Evolutionary conservation across 768 basidiomycete species (phyloP).

Genomic region (Peribolospora kevripleyi): DNA sequence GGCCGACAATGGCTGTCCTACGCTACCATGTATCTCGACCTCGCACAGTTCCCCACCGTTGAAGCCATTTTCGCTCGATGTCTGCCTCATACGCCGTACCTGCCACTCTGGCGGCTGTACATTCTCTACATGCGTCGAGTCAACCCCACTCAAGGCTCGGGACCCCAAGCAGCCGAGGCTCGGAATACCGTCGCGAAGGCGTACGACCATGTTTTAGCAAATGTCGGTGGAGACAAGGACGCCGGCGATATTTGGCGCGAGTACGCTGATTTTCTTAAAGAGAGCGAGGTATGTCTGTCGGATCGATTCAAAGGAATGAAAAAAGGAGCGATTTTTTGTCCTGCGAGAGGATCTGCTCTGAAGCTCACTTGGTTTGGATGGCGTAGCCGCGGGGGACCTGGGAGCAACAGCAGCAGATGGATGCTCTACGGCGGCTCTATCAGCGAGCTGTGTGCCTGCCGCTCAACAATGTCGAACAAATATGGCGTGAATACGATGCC

Average conservation of each 20-base stretch:
- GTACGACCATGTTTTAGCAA: slow-evolving; percentile 74
- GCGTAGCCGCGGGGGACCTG: slow-evolving; percentile 50
- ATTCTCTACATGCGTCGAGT: slow-evolving; percentile 72
- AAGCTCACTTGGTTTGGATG: background rate
- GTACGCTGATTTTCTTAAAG: slow-evolving; percentile 68
- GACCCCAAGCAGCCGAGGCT: slow-evolving; percentile 23
- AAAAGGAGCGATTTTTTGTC: background rate
- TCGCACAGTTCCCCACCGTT: slow-evolving; percentile 38
- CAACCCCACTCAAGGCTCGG: slow-evolving; percentile 17
- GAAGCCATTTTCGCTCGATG: slow-evolving; percentile 77
- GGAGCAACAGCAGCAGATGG: slow-evolving; percentile 93
- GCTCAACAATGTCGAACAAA: slow-evolving; percentile 65
- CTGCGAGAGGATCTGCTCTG: background rate
- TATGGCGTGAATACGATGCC: slow-evolving; percentile 82
- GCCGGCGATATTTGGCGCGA: slow-evolving; percentile 82
- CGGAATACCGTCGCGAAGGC: slow-evolving; percentile 62
- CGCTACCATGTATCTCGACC: slow-evolving; percentile 18
- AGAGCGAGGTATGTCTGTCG: slow-evolving; percentile 37
- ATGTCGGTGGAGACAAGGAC: slow-evolving; percentile 77
- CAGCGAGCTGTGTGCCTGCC: slow-evolving; percentile 86
- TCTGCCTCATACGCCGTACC: slow-evolving; percentile 57
- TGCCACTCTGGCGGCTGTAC: slow-evolving; percentile 82
- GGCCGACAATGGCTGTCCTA: slow-evolving; percentile 8
- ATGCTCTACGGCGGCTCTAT: slow-evolving; percentile 68
- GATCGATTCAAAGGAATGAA: background rate